Evolutionary conservation across 2,329 filamentous ascomycete species (phyloP).

Genomic region (Aureobasidium sp.): DNA sequence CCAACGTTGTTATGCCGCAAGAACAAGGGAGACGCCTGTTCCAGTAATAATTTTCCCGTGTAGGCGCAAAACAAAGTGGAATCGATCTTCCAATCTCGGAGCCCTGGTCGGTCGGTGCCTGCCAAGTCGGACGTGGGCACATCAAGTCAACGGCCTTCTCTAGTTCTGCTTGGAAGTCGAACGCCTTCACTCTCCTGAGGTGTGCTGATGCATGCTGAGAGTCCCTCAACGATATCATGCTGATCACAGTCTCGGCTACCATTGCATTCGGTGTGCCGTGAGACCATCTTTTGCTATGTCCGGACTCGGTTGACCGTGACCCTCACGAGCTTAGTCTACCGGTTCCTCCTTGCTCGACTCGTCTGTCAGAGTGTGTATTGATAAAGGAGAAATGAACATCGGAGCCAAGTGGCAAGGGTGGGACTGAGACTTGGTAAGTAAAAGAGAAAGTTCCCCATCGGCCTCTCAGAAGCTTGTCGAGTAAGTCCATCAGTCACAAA

Average conservation of each 20-base stretch:
- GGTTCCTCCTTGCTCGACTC: not conserved
- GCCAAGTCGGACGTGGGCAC: not conserved
- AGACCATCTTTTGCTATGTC: not conserved
- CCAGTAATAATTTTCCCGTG: not conserved
- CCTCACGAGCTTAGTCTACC: not conserved
- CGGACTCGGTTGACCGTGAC: not conserved
- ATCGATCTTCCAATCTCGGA: not conserved
- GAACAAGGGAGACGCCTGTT: not conserved
- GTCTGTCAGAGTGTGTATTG: not conserved
- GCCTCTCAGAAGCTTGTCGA: not conserved
- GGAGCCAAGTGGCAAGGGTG: not conserved
- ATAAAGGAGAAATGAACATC: slow-evolving; percentile 1
- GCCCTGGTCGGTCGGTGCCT: not conserved
- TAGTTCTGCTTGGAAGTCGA: not conserved
- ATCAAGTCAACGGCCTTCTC: not conserved
- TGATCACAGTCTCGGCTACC: not conserved
- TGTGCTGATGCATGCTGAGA: not conserved
- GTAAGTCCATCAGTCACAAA: not conserved
- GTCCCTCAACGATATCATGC: not conserved
- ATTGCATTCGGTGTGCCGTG: not conserved
- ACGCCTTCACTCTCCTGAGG: not conserved
- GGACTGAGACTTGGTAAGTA: not conserved
- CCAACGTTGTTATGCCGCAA: not conserved
- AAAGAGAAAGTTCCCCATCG: not conserved
- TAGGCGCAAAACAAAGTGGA: not conserved